These are phyloP conservation scores for Scalesia atractyloides DNA, from an alignment of 129 eudicot species.

Conservation along the genomic window DNA sequence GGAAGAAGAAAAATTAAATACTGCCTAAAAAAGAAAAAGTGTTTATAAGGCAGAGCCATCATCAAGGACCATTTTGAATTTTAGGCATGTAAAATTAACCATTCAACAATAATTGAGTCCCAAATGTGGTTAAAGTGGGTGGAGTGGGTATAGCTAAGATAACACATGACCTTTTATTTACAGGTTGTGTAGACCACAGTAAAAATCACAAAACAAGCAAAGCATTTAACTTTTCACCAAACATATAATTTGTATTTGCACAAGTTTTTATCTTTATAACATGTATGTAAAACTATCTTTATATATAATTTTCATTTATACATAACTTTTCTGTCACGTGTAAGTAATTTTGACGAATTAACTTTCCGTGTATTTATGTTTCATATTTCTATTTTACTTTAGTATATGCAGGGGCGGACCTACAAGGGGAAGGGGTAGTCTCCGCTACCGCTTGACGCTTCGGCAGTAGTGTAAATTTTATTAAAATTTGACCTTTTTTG, in stretches of 20 bases:
- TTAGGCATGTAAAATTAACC: constrained; percentile 9
- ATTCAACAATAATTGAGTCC: constrained; percentile 13
- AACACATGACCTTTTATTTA: constrained; percentile 26
- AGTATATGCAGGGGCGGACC: no score
- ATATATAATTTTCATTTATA: no score
- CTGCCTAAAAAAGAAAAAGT: constrained; percentile 9
- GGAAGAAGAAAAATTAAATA: neutral
- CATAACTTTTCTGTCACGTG: no score
- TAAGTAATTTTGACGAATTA: no score
- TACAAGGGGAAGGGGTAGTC: no score
- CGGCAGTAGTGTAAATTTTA: no score
- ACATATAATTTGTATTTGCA: neutral
- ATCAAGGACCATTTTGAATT: constrained; percentile 21
- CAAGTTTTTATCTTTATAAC: no score
- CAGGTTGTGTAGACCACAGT: constrained; percentile 33
- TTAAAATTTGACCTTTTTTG: no score
- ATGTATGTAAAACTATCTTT: no score
- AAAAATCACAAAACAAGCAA: constrained; percentile 16
- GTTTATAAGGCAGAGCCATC: constrained; percentile 20
- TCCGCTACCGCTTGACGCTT: no score
- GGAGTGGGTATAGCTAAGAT: constrained; percentile 1
- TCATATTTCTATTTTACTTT: no score
- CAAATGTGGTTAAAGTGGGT: constrained; percentile 16
- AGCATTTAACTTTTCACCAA: constrained; percentile 21
- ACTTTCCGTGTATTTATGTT: no score